Evolutionary conservation across 1,139 yeast genomes (phyloP).

Genomic region (Hyphopichia burtonii): DNA sequence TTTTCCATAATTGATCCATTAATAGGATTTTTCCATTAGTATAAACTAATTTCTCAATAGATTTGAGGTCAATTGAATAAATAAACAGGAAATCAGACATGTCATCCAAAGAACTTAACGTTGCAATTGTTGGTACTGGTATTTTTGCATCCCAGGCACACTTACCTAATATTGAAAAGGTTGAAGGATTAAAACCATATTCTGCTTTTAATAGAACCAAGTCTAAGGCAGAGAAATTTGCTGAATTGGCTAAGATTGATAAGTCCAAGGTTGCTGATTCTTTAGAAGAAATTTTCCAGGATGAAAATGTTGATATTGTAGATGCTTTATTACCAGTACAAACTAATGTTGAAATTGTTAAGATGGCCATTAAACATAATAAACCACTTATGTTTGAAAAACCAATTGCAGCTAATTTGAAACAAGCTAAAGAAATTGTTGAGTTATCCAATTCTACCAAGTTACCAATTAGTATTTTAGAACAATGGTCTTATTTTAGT

Average conservation of each 20-base stretch:
- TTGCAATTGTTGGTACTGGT: conserved; percentile 88
- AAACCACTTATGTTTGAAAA: conserved; percentile 84
- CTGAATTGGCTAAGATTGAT: conserved; percentile 57
- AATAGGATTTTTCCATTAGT: too few relatives aligned
- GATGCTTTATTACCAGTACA: conserved; percentile 90
- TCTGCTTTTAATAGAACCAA: conserved; percentile 83
- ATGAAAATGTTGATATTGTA: conserved; percentile 64
- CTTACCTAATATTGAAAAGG: conserved; percentile 64
- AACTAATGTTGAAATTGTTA: conserved; percentile 64
- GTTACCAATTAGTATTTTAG: conserved; percentile 73
- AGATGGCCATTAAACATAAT: conserved; percentile 62
- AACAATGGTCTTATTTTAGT: conserved; percentile 77
- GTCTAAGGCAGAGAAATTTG: conserved; percentile 77
- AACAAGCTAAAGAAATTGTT: conserved; percentile 79
- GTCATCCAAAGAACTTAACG: conserved; percentile 32
- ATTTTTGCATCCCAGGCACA: conserved; percentile 85
- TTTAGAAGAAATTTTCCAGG: conserved; percentile 63
- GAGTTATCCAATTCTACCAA: conserved; percentile 55
- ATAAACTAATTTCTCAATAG: too few relatives aligned
- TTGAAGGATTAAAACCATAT: conserved; percentile 28
- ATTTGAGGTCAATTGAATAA: too few relatives aligned
- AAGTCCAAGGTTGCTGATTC: conserved; percentile 56
- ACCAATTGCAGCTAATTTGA: conserved; percentile 84
- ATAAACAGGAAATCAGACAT: too few relatives aligned
- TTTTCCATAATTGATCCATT: neutral